phyloP scores from a whole-genome alignment of 495 filamentous ascomycete species.

The Lophium mytilinum region DNA sequence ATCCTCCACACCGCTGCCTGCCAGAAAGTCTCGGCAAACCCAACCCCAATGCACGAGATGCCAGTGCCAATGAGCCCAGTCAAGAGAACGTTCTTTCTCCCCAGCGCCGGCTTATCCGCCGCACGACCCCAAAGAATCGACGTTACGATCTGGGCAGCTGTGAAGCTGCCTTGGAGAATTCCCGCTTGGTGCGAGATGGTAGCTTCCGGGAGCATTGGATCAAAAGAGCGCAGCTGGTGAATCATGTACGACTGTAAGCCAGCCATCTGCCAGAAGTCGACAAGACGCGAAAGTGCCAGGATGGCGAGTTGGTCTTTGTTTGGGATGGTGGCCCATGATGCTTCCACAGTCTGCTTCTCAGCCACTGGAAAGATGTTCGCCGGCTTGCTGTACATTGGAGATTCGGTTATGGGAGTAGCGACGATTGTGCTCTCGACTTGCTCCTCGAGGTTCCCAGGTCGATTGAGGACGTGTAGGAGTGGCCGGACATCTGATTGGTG shows the following conservation, averaged over 20 bases:
- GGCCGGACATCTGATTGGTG: neutral
- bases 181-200: slow-evolving; percentile 29
- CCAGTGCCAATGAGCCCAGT: slow-evolving; percentile 30
- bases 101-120: slow-evolving; percentile 25
- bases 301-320: slow-evolving; percentile 41
- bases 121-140: slow-evolving; percentile 29
- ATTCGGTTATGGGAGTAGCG: neutral
- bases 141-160: slow-evolving; percentile 29
- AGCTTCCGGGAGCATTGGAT: slow-evolving; percentile 26
- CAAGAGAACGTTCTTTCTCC: slow-evolving; percentile 28
- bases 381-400: neutral
- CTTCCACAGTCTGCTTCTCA: neutral
- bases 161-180: slow-evolving; percentile 29
- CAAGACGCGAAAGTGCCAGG: slow-evolving; percentile 41
- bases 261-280: slow-evolving; percentile 43
- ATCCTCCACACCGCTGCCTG: slow-evolving; percentile 27
- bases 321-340: slow-evolving; percentile 29
- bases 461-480: neutral
- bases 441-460: no score
- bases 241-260: slow-evolving; percentile 56
- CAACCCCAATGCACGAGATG: slow-evolving; percentile 28
- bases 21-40: slow-evolving; percentile 25
- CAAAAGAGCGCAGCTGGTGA: slow-evolving; percentile 36
- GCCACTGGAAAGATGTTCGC: neutral
- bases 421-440: no score